Evolutionary conservation across 1,139 yeast genomes (phyloP), one percentile per base, ranked within the genome.

Genomic region (Yamadazyma jaroonii): DNA sequence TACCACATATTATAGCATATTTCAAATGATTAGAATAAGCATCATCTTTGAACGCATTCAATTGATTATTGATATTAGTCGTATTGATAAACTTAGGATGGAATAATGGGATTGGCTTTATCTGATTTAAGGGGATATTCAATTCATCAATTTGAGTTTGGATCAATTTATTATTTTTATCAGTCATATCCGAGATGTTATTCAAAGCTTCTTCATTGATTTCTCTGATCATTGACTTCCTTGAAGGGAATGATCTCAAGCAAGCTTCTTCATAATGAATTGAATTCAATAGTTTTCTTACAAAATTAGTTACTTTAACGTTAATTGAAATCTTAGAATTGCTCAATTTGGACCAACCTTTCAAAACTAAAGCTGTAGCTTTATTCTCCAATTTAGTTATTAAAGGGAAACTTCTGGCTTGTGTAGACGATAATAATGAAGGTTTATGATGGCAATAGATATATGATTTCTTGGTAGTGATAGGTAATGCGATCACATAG

Each of bases 391-490:
- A 31, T 32, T 67, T 62, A 37, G 61, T 57, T 4, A 70, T 47
- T 40, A 57, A 45, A 4, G 74, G 72, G 36, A 62, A 52, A 24
- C 54, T 52, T 15, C 56, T 47, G 24, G 50, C 40, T 41, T 67
- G 70, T 7, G 57, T 43, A 14, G 52, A 40, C 36, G 56, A 51
- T 23, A 69, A 53, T 2, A 57, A 39, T 7, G 54, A 41, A 1
- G 72, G 70, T 30, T 70, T 62, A 50, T 81, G 84, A 52, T 79
- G 74, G 57, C 83, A 82, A 50, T 79, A 76, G 10, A 83, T 57
- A 52, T 69, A 83, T 4, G 82, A 72, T 42, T 70, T 71, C 34
- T 65, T 56, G 3, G 76, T 65, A 4, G 86, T 81, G 14, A 84
- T 63, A 4, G 92, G 92, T 6, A 83, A 60, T 9, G 83, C 63